Percentiles rank a stretch among this genome's conserved stretches.
These are phyloP conservation scores for Xylaria scruposa DNA, from an alignment of 495 filamentous ascomycete genomes.

Conservation along the genomic window DNA sequence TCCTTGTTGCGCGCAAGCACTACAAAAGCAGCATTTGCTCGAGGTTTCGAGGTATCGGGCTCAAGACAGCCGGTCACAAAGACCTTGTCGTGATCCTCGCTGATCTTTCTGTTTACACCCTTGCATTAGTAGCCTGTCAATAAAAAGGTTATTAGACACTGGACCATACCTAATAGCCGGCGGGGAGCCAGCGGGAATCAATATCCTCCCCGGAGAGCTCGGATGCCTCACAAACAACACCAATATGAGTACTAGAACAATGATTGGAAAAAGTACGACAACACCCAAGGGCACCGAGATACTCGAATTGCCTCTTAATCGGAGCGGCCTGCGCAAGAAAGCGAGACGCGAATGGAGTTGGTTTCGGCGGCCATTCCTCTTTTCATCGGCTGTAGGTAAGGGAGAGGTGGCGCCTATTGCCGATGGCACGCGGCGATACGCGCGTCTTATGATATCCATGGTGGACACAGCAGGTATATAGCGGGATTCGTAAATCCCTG, in stretches of 20 bases:
- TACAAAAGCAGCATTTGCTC: slow-evolving; percentile 94
- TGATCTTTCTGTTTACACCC: slow-evolving; percentile 77
- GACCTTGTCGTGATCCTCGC: slow-evolving; percentile 94
- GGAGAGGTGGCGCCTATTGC: slow-evolving; percentile 43
- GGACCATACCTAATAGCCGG: slow-evolving; percentile 82
- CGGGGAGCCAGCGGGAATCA: slow-evolving; percentile 89
- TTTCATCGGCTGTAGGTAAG: slow-evolving; percentile 55
- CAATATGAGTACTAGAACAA: slow-evolving; percentile 89
- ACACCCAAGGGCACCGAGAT: slow-evolving; percentile 93
- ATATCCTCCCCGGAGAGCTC: slow-evolving; percentile 76
- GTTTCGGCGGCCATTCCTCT: slow-evolving; percentile 46
- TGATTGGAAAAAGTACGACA: slow-evolving; percentile 89
- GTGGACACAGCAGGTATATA: slow-evolving; percentile 28
- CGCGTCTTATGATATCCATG: slow-evolving; percentile 64
- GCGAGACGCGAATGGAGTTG: slow-evolving; percentile 63
- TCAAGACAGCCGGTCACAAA: slow-evolving; percentile 90
- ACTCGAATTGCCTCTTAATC: slow-evolving; percentile 91
- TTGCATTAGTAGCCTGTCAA: slow-evolving; percentile 2
- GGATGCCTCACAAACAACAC: slow-evolving; percentile 91
- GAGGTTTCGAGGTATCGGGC: slow-evolving; percentile 64
- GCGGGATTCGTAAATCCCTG: slow-evolving; percentile 16
- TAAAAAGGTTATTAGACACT: not conserved
- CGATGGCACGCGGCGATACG: slow-evolving; percentile 55
- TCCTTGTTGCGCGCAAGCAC: slow-evolving; percentile 97
- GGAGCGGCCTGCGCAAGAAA: slow-evolving; percentile 87